phyloP scores from a whole-genome alignment of 257 asterid genomes.

The Marsdenia floribunda region DNA sequence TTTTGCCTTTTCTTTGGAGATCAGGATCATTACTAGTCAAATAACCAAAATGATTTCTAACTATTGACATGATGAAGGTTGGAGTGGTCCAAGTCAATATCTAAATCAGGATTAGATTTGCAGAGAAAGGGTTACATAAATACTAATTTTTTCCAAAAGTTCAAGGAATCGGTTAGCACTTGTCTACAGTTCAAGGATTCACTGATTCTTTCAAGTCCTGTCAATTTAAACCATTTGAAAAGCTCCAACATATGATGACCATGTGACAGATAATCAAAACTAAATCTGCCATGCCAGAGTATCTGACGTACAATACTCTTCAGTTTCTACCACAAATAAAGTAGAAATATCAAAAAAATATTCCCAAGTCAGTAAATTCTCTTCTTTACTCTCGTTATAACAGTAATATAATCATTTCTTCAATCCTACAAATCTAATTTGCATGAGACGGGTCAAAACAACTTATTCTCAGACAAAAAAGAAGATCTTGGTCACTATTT shows the following conservation, averaged over 20 bases:
- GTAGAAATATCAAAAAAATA: not conserved
- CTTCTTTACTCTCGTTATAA: not conserved
- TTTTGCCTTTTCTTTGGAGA: not conserved
- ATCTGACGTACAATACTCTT: not conserved
- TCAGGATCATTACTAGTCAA: not conserved
- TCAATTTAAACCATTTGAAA: not conserved
- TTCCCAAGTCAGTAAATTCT: not conserved
- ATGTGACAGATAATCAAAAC: not conserved
- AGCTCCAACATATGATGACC: slow-evolving; percentile 1
- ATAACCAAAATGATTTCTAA: not conserved
- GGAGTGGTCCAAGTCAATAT: not conserved
- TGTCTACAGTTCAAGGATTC: not conserved
- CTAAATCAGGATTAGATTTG: not conserved
- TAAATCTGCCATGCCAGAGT: not conserved
- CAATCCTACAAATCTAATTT: not conserved
- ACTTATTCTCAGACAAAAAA: not conserved
- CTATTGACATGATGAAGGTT: not conserved
- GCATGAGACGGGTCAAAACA: not conserved
- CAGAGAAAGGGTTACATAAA: not conserved
- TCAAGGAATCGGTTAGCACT: not conserved
- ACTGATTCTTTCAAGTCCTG: not conserved
- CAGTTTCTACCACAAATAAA: not conserved
- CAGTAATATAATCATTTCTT: not conserved
- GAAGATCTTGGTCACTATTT: not conserved
- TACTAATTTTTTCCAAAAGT: not conserved